Base-by-base conservation (phyloP, 2,329 filamentous ascomycete genomes). In the Ascocoryne sarcoides region DNA sequence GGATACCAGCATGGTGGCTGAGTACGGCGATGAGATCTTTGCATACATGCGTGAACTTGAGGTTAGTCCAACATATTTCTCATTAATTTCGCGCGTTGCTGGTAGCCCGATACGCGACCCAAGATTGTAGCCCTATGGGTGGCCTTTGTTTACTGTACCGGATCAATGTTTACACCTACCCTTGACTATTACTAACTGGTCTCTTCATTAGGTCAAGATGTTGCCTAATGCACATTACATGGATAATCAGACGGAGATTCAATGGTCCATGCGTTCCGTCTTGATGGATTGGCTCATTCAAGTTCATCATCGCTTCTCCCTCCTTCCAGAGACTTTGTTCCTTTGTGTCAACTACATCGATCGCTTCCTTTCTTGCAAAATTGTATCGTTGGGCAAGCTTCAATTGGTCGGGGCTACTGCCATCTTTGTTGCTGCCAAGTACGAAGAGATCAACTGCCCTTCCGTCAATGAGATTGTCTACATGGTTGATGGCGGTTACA, bases 211-310 rank as follows among this genome's bases (percentile, higher is more conserved):
- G 84, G 75, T 71, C 60, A 79, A 71, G 52, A 84, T 95, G 77
- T 71, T 89, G 30, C 92, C 92, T 1, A 89, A 92, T 56, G 73
- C 87, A 3, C 78, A 92, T 60, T 98, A 98, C 70, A 98, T 98
- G 90, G 87, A 95, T 47, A 80, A 84, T 51, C 92, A 98, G 62
- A 81, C 83, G n/a, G 90, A 96, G 63, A 93, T 98, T 42, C 86
- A 95, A 60, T 98, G 92, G 92, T 95, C 89, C 2, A 98, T 96
- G 92, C 86, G 92, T 34, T 83, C 88, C 4, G 87, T 96, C 16
- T 72, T 98, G 40, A 93, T 98, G 80, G 92, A 96, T 63, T 98
- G 92, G 92, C 73, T 98, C 32, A 84, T 96, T 34, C 89, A 98
- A 62, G 92, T 98, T 20, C 92, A 98, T 61, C 78, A 82, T 53